phyloP scores from a whole-genome alignment of 257 asterid species.

The Pogostemon cablin region DNA sequence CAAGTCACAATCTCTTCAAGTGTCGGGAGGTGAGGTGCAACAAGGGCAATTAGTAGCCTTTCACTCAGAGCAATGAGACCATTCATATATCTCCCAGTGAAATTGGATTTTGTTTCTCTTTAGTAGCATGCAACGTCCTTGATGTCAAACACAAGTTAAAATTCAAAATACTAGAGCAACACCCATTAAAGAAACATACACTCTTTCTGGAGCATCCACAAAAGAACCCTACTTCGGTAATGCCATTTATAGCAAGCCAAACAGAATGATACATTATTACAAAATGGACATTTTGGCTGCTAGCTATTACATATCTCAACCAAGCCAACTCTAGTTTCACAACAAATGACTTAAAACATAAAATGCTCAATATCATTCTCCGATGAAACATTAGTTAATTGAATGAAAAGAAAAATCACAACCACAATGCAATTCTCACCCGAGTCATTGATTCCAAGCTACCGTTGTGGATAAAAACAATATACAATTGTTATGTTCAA shows the following conservation, averaged over 20 bases:
- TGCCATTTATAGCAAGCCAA: slow-evolving; percentile 9
- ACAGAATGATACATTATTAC: neutral
- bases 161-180: too few species aligned
- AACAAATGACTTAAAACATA: neutral
- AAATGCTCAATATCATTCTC: neutral
- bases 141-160: too few species aligned
- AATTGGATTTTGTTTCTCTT: too few species aligned
- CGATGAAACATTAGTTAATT: neutral
- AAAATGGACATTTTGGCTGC: neutral
- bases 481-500: slow-evolving; percentile 32
- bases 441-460: slow-evolving; percentile 51
- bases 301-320: neutral
- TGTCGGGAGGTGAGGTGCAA: too few species aligned
- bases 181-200: too few species aligned
- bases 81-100: too few species aligned
- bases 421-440: slow-evolving; percentile 42
- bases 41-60: too few species aligned
- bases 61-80: too few species aligned
- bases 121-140: too few species aligned
- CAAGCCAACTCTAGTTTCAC: neutral
- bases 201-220: too few species aligned
- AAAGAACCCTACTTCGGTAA: neutral
- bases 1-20: too few species aligned
- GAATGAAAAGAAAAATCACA: slow-evolving; percentile 10
- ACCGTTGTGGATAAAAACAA: too few species aligned